Conservation (phyloP, 805 yeast species). For the Clavispora carvajalis region DNA sequence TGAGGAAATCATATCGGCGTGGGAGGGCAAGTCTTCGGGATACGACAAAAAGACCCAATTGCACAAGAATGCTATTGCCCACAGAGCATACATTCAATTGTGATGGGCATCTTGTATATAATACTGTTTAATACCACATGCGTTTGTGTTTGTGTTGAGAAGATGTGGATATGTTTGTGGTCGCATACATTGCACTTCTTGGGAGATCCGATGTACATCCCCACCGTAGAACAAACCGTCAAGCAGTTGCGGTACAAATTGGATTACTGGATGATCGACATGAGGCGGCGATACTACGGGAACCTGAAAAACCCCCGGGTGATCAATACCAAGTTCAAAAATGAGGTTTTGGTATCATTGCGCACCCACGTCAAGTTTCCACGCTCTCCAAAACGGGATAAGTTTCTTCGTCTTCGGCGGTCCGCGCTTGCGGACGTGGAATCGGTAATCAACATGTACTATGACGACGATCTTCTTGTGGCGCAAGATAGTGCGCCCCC, state of each 20-base stretch:
- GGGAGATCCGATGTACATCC: neutral
- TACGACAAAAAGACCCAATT: conserved; percentile 77
- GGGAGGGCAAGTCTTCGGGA: conserved; percentile 73
- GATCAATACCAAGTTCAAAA: conserved; percentile 29
- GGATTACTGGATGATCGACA: conserved; percentile 29
- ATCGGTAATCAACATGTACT: neutral
- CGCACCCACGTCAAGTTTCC: conserved; percentile 18
- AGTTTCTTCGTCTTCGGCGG: neutral
- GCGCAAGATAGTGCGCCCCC: neutral
- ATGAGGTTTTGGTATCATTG: conserved; percentile 32
- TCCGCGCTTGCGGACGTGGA: neutral
- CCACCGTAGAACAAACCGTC: neutral
- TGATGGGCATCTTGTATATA: conserved; percentile 9
- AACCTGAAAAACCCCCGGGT: conserved; percentile 32
- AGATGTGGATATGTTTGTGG: neutral
- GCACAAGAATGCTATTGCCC: conserved; percentile 83
- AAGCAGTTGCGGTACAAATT: conserved; percentile 25
- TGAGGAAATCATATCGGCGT: conserved; percentile 79
- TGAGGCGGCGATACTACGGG: conserved; percentile 35
- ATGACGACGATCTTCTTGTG: conserved; percentile 1
- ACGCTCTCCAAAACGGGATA: neutral
- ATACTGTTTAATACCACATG: neutral
- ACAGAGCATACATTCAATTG: conserved; percentile 69
- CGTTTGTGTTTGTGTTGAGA: neutral
- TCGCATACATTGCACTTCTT: neutral